A percentile compares a stretch with the other conserved stretches of the same genome.
Conservation (phyloP, 2,329 filamentous ascomycete species). For the Pseudogymnoascus sp. region DNA sequence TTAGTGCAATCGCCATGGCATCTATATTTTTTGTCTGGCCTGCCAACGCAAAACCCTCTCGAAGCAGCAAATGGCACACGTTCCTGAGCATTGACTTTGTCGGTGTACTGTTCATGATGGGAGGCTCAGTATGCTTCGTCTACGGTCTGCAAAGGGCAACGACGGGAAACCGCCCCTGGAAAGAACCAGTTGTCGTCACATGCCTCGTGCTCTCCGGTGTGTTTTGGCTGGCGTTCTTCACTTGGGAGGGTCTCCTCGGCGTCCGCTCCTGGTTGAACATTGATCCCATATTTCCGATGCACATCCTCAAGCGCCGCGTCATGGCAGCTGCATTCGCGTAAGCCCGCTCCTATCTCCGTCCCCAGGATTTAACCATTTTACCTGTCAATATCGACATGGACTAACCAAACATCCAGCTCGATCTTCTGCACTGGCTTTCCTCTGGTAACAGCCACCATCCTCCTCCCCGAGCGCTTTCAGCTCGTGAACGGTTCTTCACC, state of each 20-base stretch:
- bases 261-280: background rate
- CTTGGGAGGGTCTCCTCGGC: background rate
- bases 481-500: slow-evolving; percentile 9
- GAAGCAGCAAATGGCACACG: background rate
- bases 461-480: slow-evolving; percentile 12
- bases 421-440: slow-evolving; percentile 11
- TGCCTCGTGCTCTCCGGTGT: slow-evolving; percentile 4
- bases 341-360: background rate
- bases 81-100: slow-evolving; percentile 5
- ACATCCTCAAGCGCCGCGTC: slow-evolving; percentile 5
- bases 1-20: background rate
- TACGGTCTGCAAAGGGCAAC: background rate
- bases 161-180: background rate
- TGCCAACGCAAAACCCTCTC: slow-evolving; percentile 4
- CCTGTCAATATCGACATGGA: background rate
- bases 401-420: background rate
- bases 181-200: background rate
- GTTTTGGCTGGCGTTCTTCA: slow-evolving; percentile 4
- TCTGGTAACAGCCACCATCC: slow-evolving; percentile 6
- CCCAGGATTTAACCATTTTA: background rate
- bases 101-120: slow-evolving; percentile 9
- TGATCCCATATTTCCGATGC: slow-evolving; percentile 1
- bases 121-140: slow-evolving; percentile 7
- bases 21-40: background rate
- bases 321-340: slow-evolving; percentile 10